Evolutionary conservation across 2,329 filamentous ascomycete species (phyloP).

Genomic region (Madurella fahalii): DNA sequence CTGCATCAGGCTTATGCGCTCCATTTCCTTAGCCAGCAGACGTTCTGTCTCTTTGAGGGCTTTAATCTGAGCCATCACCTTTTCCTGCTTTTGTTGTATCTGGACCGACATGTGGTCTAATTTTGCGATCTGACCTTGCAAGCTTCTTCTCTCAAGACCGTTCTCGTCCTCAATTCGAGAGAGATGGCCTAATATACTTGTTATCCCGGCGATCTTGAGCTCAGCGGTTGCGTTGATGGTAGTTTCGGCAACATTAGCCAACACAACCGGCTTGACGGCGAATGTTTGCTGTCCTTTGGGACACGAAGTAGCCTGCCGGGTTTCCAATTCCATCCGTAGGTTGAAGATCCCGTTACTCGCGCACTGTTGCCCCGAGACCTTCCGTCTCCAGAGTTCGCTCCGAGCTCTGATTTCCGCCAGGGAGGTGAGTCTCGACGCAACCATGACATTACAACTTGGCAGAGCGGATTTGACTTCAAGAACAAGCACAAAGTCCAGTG

Average conservation of each 20-base stretch:
- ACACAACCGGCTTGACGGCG: background rate
- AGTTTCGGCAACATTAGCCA: background rate
- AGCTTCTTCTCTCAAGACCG: background rate
- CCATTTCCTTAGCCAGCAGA: background rate
- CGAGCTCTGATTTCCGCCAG: background rate
- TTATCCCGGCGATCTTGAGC: background rate
- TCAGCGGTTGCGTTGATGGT: background rate
- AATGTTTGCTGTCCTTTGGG: background rate
- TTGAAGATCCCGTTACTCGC: background rate
- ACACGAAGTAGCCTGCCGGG: background rate
- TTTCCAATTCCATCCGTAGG: background rate
- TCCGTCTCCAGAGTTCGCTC: background rate
- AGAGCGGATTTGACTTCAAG: background rate
- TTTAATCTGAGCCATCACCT: background rate
- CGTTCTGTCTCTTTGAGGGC: background rate
- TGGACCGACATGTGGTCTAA: background rate
- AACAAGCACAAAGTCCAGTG: conserved; percentile 1
- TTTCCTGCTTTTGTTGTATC: background rate
- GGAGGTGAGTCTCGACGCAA: background rate
- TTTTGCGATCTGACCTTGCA: background rate
- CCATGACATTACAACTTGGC: conserved; percentile 3
- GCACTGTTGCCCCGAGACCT: background rate
- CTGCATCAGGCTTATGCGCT: background rate
- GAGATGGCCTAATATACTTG: background rate
- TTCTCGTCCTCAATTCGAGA: background rate